Conservation (phyloP, 1,139 yeast genomes). For the Saccharomycopsis phalli region DNA sequence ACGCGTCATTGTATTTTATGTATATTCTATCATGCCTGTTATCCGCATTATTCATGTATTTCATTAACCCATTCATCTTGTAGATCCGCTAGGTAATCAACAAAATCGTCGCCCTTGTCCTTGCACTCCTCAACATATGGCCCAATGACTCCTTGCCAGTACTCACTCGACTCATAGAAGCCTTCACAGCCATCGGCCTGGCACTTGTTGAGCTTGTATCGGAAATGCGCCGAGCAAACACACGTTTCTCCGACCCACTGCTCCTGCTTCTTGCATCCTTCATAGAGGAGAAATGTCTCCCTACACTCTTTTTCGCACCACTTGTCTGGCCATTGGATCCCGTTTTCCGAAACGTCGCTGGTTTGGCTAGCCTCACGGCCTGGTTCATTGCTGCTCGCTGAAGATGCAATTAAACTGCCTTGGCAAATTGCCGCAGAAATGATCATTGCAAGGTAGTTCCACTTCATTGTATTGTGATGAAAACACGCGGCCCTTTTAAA, state of each 20-base stretch:
- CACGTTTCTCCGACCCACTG: constrained; percentile 18
- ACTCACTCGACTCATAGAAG: constrained; percentile 8
- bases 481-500: too few relatives aligned
- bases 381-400: too few relatives aligned
- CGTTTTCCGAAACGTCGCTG: background rate
- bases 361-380: background rate
- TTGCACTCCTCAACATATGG: constrained; percentile 16
- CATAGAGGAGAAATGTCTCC: constrained; percentile 17
- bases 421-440: too few relatives aligned
- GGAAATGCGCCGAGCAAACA: constrained; percentile 20
- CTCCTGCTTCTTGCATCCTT: constrained; percentile 19
- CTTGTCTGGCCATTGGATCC: constrained; percentile 18
- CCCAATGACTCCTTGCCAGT: constrained; percentile 18
- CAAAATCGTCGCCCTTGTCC: constrained; percentile 19
- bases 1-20: background rate
- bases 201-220: constrained; percentile 20
- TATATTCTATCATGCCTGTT: background rate
- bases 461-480: too few relatives aligned
- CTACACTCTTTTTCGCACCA: constrained; percentile 21
- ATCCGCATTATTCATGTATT: background rate
- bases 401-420: too few relatives aligned
- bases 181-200: constrained; percentile 19
- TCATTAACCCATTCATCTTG: background rate
- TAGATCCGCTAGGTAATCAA: constrained; percentile 10
- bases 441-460: too few relatives aligned